Evolutionary conservation across 257 asterid species (phyloP).

Genomic region (Capsicum rhomboideum): DNA sequence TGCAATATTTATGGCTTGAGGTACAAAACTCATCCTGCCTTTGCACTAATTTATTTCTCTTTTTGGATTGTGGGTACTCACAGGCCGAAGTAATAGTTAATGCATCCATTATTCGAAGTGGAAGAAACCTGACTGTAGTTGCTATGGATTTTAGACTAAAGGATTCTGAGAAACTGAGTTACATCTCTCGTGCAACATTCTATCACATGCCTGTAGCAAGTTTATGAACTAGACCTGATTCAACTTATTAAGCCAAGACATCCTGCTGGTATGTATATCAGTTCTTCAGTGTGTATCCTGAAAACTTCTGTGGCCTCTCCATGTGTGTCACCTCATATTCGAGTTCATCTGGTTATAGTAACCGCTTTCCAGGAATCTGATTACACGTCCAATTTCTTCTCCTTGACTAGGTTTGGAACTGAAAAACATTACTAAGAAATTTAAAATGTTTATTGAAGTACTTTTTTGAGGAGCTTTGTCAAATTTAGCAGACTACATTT

Average conservation of each 20-base stretch:
- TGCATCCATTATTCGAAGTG: constrained; percentile 62
- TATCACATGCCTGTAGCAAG: constrained; percentile 61
- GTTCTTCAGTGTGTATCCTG: neutral
- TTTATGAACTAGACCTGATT: constrained; percentile 25
- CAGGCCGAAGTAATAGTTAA: constrained; percentile 61
- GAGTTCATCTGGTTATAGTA: neutral
- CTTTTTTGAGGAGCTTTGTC: neutral
- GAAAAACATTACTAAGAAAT: neutral
- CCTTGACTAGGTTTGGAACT: neutral
- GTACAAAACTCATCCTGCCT: neutral
- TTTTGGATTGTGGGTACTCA: constrained; percentile 4
- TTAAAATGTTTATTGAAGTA: neutral
- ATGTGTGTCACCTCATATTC: neutral
- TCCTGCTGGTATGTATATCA: neutral
- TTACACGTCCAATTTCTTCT: neutral
- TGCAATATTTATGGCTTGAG: neutral
- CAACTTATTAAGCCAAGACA: neutral
- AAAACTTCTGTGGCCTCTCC: neutral
- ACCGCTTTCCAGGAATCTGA: neutral
- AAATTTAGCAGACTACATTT: neutral
- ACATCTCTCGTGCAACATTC: constrained; percentile 59
- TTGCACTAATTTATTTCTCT: neutral
- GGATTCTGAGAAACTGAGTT: constrained; percentile 46
- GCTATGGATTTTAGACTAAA: constrained; percentile 49
- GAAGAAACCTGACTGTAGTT: constrained; percentile 71